Conservation (phyloP, 108 stramenopile species). For the Conticribra guillardii region DNA sequence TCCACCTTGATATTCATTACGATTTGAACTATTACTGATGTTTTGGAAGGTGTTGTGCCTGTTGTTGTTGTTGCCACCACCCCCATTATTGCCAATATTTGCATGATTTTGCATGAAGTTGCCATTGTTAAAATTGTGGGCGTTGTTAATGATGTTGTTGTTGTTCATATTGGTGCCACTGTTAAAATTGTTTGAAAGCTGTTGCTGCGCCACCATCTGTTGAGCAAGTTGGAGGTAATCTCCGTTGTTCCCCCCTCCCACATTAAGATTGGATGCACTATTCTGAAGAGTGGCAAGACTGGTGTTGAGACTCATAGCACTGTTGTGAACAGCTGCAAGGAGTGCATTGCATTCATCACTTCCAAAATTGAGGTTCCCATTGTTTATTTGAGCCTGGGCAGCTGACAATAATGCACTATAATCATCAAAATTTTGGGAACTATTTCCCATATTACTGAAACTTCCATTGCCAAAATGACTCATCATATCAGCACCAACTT, state of each 20-base stretch:
- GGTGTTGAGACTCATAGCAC: slow-evolving; percentile 2
- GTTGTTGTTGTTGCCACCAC: slow-evolving; percentile 5
- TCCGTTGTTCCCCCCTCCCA: background rate
- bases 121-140: background rate
- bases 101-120: background rate
- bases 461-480: background rate
- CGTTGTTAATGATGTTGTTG: background rate
- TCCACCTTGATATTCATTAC: background rate
- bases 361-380: background rate
- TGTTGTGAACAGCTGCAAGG: slow-evolving; percentile 4
- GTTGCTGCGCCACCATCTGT: background rate
- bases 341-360: slow-evolving; percentile 9
- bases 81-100: too few species aligned
- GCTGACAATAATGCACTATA: background rate
- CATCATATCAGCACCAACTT: background rate
- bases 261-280: background rate
- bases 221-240: background rate
- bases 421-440: background rate
- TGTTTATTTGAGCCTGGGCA: background rate
- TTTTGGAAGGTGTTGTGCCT: slow-evolving; percentile 16
- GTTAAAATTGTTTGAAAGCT: background rate
- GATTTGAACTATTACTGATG: slow-evolving; percentile 15
- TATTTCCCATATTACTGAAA: background rate
- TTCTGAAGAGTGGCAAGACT: background rate
- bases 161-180: background rate